Evolutionary conservation across 208 protist species (phyloP).

Genomic region (Acanthamoeba sp.): DNA sequence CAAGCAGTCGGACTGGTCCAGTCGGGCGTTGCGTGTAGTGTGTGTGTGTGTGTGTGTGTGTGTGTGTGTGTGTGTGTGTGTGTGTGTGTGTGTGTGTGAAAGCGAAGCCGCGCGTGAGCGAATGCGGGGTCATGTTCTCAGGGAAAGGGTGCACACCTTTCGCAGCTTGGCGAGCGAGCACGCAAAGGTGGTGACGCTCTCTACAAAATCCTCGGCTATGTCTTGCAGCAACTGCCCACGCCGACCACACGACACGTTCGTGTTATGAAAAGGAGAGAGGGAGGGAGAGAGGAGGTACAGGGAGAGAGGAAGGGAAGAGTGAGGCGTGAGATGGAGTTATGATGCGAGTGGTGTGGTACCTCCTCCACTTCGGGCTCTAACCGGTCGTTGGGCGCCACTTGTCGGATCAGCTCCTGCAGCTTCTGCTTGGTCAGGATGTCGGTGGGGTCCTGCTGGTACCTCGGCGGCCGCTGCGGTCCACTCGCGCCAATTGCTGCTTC

Average conservation of each 20-base stretch:
- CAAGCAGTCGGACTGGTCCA: slow-evolving; percentile 31
- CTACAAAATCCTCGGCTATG: slow-evolving; percentile 79
- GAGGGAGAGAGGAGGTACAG: background rate
- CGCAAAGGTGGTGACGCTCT: slow-evolving; percentile 76
- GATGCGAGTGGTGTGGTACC: background rate
- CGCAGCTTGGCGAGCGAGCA: slow-evolving; percentile 77
- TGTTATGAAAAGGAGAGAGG: background rate
- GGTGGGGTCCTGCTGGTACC: slow-evolving; percentile 42
- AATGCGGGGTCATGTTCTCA: no score
- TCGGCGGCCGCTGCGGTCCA: background rate
- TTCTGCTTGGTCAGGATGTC: slow-evolving; percentile 64
- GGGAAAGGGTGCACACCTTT: background rate
- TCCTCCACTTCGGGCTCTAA: slow-evolving; percentile 80
- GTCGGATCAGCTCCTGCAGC: slow-evolving; percentile 33
- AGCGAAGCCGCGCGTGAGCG: no score
- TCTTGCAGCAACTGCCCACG: slow-evolving; percentile 72
- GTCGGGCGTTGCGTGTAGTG: background rate
- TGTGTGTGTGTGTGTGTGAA: background rate
- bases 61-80: background rate
- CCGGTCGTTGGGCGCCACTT: slow-evolving; percentile 55
- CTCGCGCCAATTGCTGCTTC: background rate
- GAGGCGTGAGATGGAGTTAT: no score
- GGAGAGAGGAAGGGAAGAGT: background rate
- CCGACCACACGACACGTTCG: background rate
- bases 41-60: background rate